Percentiles rank a stretch among this genome's conserved stretches.
Conservation (phyloP, 176 grass and related monocot species). For the Aegilops umbellulata region DNA sequence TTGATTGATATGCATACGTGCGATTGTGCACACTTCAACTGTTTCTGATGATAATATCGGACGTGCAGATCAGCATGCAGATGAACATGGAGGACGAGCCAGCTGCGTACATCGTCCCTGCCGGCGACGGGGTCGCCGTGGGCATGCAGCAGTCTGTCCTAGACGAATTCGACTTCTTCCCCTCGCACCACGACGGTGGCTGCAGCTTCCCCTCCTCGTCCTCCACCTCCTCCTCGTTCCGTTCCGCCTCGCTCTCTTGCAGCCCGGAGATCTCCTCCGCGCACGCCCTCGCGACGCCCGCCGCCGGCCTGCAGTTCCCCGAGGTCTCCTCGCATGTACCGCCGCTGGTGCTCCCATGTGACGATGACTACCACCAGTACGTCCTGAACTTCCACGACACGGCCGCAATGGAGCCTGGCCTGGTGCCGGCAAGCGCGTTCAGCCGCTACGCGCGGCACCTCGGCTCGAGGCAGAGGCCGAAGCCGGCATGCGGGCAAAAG, state of each 20-base stretch:
- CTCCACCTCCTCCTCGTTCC: constrained; percentile 27
- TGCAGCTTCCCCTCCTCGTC: not conserved
- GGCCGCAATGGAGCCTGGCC: not conserved
- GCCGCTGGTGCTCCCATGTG: not conserved
- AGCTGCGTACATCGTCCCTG: not conserved
- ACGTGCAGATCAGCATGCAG: constrained; percentile 48
- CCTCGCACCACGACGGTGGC: not conserved
- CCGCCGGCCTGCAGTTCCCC: not conserved
- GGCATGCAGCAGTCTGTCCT: not conserved
- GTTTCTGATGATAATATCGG: not conserved
- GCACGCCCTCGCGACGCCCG: not conserved
- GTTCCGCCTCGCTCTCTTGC: constrained; percentile 40
- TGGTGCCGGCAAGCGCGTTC: constrained; percentile 31
- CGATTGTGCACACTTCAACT: not conserved
- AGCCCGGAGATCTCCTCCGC: constrained; percentile 28
- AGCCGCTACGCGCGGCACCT: constrained; percentile 49
- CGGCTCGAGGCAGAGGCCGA: not conserved
- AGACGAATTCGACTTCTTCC: constrained; percentile 1
- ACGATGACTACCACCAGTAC: not conserved
- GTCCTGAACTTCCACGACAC: not conserved
- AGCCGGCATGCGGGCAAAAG: constrained; percentile 38
- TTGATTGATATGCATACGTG: not conserved
- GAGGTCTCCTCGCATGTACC: constrained; percentile 42
- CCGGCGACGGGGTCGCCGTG: too few species aligned
- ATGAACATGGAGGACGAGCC: constrained; percentile 38